Evolutionary conservation across 78 protist genomes (phyloP), one percentile per base, ranked within the genome.

Genomic region (Monocercomonoides exilis): DNA sequence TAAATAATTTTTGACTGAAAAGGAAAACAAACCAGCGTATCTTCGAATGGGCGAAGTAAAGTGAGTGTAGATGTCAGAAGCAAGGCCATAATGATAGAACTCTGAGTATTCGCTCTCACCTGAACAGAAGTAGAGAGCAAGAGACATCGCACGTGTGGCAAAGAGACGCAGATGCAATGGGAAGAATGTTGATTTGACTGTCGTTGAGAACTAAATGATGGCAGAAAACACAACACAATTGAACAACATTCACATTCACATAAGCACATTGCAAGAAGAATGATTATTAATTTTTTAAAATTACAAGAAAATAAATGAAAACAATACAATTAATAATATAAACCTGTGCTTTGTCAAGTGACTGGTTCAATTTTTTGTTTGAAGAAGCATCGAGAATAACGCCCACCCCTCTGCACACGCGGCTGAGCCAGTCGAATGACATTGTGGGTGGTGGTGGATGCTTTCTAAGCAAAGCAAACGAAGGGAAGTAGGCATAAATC

Each of bases 391-490:
- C 5, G 1, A 89, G 1, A 1, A 11, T 1, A 5, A 46, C 35
- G 34, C 91, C 91, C 1, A 45, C 33, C 3, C 2, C 2, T n/a
- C 2, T n/a, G 43, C 2, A 35, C 54, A 32, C 4, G 2, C 34
- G 6, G 64, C 2, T 3, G 54, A 41, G 86, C 32, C 2, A 44
- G 43, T 43, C 21, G 63, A 36, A 42, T 5, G 43, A 5, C 63
- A 0, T 82, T 44, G 85, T 77, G 2, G 34, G 80, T 11, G 98
- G 98, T 33, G 77, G 34, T 0, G 94, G 95, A 84, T 95, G 97
- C n/a, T 89, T 64, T 33, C 98, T 88, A 1, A 96, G 92, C 42
- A 96, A 45, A 5, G 98, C 90, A 41, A 44, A 77, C 1, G 80
- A n/a, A 5, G 95, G 97, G 77, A 88, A 93, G 81, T 38, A 41